Conservation (phyloP, 176 grass and related monocot species). For the Oryza brachyantha region DNA sequence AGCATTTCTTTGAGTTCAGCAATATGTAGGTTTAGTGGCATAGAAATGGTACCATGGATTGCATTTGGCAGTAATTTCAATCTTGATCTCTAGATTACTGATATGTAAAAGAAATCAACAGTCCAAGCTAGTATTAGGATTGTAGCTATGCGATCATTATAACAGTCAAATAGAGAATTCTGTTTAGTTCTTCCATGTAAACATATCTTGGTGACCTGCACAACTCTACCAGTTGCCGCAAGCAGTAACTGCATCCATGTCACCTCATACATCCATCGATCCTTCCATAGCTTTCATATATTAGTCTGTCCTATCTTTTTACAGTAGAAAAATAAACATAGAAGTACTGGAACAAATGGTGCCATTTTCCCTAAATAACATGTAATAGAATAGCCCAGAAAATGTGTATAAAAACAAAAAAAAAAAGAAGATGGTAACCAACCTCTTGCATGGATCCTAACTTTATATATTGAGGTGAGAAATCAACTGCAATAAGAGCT, state of each 20-base stretch:
- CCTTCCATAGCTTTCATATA: not conserved
- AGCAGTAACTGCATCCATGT: not conserved
- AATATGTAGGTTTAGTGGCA: too few relatives aligned
- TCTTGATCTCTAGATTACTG: too few relatives aligned
- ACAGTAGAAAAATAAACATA: not conserved
- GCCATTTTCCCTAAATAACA: not conserved
- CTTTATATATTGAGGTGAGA: slow-evolving; percentile 82
- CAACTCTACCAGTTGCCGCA: not conserved
- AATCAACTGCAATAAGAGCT: slow-evolving; percentile 80
- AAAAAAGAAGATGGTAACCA: slow-evolving; percentile 24
- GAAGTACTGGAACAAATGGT: slow-evolving; percentile 1
- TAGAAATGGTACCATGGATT: too few relatives aligned
- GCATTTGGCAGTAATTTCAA: too few relatives aligned
- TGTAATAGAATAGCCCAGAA: slow-evolving; percentile 12
- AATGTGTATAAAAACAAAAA: slow-evolving; percentile 12
- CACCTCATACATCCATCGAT: not conserved
- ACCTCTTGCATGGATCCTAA: slow-evolving; percentile 94
- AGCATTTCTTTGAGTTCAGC: too few relatives aligned
- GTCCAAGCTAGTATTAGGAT: too few relatives aligned
- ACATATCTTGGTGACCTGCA: not conserved
- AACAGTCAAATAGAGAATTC: not conserved
- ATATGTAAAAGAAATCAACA: too few relatives aligned
- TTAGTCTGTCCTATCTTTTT: not conserved
- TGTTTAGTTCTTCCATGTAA: not conserved
- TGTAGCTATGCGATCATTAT: not conserved